Percentiles rank a stretch among this genome's conserved stretches.
Conservation (phyloP, 257 asterid genomes). For the Solanum neorickii region DNA sequence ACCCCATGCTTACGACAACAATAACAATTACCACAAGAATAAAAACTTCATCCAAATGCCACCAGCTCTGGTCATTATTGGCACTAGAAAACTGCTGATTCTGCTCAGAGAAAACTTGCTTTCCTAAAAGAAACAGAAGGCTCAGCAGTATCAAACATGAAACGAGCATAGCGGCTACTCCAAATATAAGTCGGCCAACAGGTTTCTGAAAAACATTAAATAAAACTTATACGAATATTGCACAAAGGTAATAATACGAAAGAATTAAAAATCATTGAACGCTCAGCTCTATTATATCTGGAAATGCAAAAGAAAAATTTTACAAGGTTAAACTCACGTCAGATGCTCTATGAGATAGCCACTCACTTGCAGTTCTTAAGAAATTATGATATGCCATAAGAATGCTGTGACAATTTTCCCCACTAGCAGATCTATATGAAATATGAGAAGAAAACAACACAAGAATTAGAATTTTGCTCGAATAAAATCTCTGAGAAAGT, state of each 20-base stretch:
- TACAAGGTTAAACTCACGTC: constrained; percentile 42
- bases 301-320: not conserved
- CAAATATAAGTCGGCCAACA: constrained; percentile 41
- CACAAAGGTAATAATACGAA: not conserved
- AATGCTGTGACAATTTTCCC: constrained; percentile 23
- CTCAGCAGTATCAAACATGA: constrained; percentile 45
- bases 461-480: not conserved
- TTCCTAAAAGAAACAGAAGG: constrained; percentile 34
- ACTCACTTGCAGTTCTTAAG: constrained; percentile 56
- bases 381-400: constrained; percentile 50
- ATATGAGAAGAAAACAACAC: constrained; percentile 8
- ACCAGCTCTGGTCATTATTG: constrained; percentile 6
- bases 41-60: constrained; percentile 59
- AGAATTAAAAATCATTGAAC: not conserved
- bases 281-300: not conserved
- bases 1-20: constrained; percentile 67
- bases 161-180: constrained; percentile 54
- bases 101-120: constrained; percentile 22
- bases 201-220: constrained; percentile 53
- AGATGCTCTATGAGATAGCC: constrained; percentile 81
- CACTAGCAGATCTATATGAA: constrained; percentile 19
- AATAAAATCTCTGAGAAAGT: not conserved
- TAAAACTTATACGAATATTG: not conserved
- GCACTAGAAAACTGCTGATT: constrained; percentile 3
- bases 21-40: constrained; percentile 25